Base-by-base conservation (phyloP, 164 flowering plant genomes). In the Santalum album region DNA sequence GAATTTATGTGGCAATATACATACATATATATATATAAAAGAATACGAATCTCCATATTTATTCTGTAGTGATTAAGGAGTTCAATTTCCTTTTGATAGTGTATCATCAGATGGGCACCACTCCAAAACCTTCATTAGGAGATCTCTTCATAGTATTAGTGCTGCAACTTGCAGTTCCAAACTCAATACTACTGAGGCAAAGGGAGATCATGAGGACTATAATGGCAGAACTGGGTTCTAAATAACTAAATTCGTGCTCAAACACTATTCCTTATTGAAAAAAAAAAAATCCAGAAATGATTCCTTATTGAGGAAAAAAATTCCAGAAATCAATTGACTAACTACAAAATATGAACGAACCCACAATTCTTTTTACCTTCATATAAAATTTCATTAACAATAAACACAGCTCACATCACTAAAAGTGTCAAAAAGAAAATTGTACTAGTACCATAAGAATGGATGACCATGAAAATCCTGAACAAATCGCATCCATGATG, bases 401-500 rank as follows among this genome's bases (percentile, higher is more conserved):
- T n/a, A n/a, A 54, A 18, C n/a, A 12, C 49, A 59, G 32, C 29
- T 7, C 52, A 63, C 23, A 23, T 40, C n/a, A n/a, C 17, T 17
- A 11, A 19, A 36, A n/a, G 15, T 32, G 42, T n/a, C 25, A 53
- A 49, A 27, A 39, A 56, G 1, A 45, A 25, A 40, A 6, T 12
- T 11, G 17, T 27, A 55, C 15, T 40, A 16, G 48, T 91, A 91
- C 98, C 98, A 91, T 62, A 80, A 57, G 5, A 80, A 9, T 6
- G 99, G 99, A 68, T 92, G 97, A 53, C 69, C 53, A 32, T 65
- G 59, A 61, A 92, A 87, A 53, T 79, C 77, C 26, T 76, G 88
- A 60, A 89, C 92, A 65, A 85, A 72, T 60, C 69, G 82, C 87
- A 90, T 86, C 99, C 99, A 94, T 7, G 68, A 69, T 12, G 99